Evolutionary conservation across 495 filamentous ascomycete genomes (phyloP), one percentile per base, ranked within the genome.

Genomic region (Xylaria sp.): DNA sequence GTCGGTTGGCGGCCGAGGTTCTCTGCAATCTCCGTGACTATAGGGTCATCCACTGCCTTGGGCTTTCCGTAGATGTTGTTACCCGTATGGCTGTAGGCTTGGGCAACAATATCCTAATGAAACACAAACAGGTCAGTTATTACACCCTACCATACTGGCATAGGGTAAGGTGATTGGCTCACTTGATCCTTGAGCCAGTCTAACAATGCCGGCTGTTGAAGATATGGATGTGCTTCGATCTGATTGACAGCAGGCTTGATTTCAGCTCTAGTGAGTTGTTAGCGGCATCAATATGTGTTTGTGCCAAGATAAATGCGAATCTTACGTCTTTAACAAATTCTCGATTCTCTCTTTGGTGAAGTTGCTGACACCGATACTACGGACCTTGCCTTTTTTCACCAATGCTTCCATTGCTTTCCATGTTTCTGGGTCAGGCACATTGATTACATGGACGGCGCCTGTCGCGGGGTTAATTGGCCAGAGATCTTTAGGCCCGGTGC

Each of bases 21-120:
- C 68, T 84, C 73, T 19, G 85, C 85, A 65, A 87, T 81, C 53
- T 77, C 71, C 3, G 82, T 74, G 29, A 85, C 77, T 0, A 73
- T 76, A 8, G 77, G 79, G 21, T 81, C 79, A 73, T 84, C 78
- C 41, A 87, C 79, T 44, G 84, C 84, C 72, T 74, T 79, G 52
- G 82, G 81, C 14, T 81, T 75, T 14, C 78, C 76, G 53, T 80
- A 85, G 61, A 85, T 84, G 59, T 88, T 90, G 75, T 89, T 90
- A 9, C 87, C 89, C 8, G 90, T 80, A 2, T 88, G 89, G 11
- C 86, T 87, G 79, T 91, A 91, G 1, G 87, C 90, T 48, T 87
- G 85, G 24, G 90, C 79, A 15, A 85, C 75, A 67, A 92, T 91
- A 26, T 65, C 55, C 55, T 74, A 61, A 26, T 55, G 35, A 17